Base-by-base conservation (phyloP, 2,329 filamentous ascomycete genomes). In the Claviceps purpurea region DNA sequence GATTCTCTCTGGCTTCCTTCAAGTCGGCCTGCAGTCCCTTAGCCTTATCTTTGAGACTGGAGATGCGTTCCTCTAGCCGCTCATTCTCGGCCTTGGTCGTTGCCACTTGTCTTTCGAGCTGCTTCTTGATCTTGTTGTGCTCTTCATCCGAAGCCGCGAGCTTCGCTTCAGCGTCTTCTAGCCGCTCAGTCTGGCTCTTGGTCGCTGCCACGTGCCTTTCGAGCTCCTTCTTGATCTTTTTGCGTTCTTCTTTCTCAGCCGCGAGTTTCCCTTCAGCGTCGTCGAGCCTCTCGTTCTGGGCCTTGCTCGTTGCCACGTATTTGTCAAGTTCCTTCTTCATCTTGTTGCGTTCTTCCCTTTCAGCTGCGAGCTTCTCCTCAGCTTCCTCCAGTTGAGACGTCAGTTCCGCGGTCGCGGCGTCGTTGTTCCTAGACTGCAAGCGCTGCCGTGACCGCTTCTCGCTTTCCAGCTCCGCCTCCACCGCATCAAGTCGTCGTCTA, bases 381-480 rank as follows among this genome's bases (percentile, higher is more conserved):
- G 63, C 57, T 8, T 68, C 64, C 14, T 68, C 64, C 2, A 71
- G 57, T n/a, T 61, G 63, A 3, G 63, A 59, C 39, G 62, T 66
- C 42, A 69, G 58, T 44, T 77, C 64, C 63, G 76, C 62, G 64
- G 70, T 56, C 47, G 69, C 71, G 58, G 68, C 64, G 57, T 76
- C 58, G 38, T 64, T 57, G 20, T 59, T 61, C 42, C 60, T 62
- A 24, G 62, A 58, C 38, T 64, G 59, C n/a, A 62, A 58, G 14
- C 62, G 62, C 30, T 65, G 59, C 34, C 63, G 65, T 2, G 65
- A 64, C 52, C 64, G 62, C 54, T 68, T 91, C 64, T 93, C 87
- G 58, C 86, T 87, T 57, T 90, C 87, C 2, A 95, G 74, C 59
- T 95, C 86, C 44, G 88, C 82, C 65, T 95, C 86, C 2, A 90